These are phyloP conservation scores for Linderina pennispora DNA, from an alignment of 192 early-diverging fungal species.

Conservation along the genomic window DNA sequence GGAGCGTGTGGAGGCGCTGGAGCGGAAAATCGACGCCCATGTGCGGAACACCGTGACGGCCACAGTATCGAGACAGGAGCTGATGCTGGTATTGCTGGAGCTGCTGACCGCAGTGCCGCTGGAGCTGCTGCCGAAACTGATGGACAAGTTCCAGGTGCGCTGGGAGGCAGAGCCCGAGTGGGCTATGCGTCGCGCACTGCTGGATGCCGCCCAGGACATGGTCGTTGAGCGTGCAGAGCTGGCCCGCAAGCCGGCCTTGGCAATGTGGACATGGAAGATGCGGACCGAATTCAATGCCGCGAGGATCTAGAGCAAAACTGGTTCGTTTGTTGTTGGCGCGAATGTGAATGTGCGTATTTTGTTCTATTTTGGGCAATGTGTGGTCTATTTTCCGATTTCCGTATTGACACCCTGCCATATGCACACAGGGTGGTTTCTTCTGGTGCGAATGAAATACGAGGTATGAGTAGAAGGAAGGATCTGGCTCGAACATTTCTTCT, in stretches of 20 bases:
- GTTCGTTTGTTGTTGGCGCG: neutral
- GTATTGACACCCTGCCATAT: neutral
- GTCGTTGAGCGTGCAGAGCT: constrained; percentile 13
- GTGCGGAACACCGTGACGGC: neutral
- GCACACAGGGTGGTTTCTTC: too few relatives aligned
- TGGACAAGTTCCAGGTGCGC: neutral
- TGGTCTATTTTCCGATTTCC: neutral
- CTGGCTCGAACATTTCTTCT: too few relatives aligned
- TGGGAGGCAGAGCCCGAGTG: neutral
- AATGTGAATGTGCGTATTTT: neutral
- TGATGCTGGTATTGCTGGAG: constrained; percentile 14
- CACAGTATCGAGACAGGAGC: constrained; percentile 8
- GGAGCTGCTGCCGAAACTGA: constrained; percentile 14
- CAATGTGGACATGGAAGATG: constrained; percentile 27
- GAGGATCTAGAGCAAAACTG: constrained; percentile 1
- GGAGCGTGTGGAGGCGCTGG: constrained; percentile 4
- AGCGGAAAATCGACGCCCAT: neutral
- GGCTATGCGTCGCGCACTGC: neutral
- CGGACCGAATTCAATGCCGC: constrained; percentile 1
- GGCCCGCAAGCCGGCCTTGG: constrained; percentile 16
- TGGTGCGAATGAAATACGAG: too few relatives aligned
- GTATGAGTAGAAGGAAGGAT: too few relatives aligned
- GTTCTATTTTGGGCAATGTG: neutral
- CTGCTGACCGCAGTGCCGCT: constrained; percentile 10
- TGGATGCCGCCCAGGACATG: constrained; percentile 4